A percentile compares a stretch with the other conserved stretches of the same genome.
Conservation (phyloP, 2,329 filamentous ascomycete genomes). For the Thelonectria discophora region DNA sequence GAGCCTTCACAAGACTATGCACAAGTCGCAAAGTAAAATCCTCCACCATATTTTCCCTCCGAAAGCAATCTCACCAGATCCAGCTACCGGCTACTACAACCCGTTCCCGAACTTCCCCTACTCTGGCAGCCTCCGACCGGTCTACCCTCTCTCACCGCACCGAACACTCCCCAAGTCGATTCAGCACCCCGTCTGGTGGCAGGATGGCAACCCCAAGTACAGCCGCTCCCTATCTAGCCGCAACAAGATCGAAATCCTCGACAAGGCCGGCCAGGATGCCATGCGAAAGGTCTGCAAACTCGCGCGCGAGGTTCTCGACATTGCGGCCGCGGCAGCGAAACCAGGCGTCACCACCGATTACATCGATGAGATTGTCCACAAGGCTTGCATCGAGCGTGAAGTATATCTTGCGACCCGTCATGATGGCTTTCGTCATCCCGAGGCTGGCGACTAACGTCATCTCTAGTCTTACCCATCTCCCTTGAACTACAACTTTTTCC, state of each 20-base stretch:
- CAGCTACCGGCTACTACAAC: conserved; percentile 89
- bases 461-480: conserved; percentile 91
- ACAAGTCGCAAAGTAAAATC: conserved; percentile 79
- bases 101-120: conserved; percentile 90
- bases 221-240: conserved; percentile 70
- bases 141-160: conserved; percentile 81
- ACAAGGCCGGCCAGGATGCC: conserved; percentile 80
- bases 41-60: conserved; percentile 79
- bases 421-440: too few relatives aligned
- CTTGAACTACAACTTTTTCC: conserved; percentile 94
- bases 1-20: conserved; percentile 77
- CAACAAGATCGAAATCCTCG: conserved; percentile 84
- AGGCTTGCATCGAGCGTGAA: conserved; percentile 90
- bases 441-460: conserved; percentile 21
- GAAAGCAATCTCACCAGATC: conserved; percentile 87
- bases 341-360: conserved; percentile 97
- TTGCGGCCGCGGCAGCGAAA: conserved; percentile 81
- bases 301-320: conserved; percentile 90
- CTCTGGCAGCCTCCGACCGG: conserved; percentile 82
- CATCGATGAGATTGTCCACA: conserved; percentile 93
- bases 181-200: conserved; percentile 85
- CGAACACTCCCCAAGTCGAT: conserved; percentile 83
- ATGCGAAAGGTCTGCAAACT: conserved; percentile 94
- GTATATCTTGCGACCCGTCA: conserved; percentile 61
- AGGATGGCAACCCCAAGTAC: conserved; percentile 77